phyloP scores from a whole-genome alignment of 176 grass and related monocot species.

The Thalia dealbata region DNA sequence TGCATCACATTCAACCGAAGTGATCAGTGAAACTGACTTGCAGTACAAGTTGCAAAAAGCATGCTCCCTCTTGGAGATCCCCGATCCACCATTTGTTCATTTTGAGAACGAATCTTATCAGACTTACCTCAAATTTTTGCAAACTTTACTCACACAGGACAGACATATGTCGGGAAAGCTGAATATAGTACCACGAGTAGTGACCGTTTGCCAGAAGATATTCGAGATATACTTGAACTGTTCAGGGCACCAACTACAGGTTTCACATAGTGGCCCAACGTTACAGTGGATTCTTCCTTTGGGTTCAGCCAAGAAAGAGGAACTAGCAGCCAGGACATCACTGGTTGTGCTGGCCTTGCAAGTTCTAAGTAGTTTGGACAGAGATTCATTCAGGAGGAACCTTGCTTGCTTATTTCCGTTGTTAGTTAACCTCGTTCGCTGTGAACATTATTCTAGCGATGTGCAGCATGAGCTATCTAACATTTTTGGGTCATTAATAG shows the following conservation, averaged over 20 bases:
- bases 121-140: slow-evolving; percentile 72
- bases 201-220: slow-evolving; percentile 62
- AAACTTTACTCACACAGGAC: slow-evolving; percentile 59
- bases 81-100: slow-evolving; percentile 69
- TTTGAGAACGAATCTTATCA: slow-evolving; percentile 93
- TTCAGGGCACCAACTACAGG: slow-evolving; percentile 37
- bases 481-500: slow-evolving; percentile 77
- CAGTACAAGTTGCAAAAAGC: slow-evolving; percentile 59
- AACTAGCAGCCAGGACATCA: slow-evolving; percentile 63
- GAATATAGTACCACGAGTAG: slow-evolving; percentile 56
- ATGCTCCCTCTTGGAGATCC: slow-evolving; percentile 72
- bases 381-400: slow-evolving; percentile 62
- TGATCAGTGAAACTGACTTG: slow-evolving; percentile 45
- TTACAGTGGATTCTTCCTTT: slow-evolving; percentile 50
- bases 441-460: slow-evolving; percentile 75
- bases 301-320: slow-evolving; percentile 56
- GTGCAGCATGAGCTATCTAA: slow-evolving; percentile 62
- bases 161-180: slow-evolving; percentile 41
- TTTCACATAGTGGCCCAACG: slow-evolving; percentile 16
- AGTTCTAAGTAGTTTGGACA: slow-evolving; percentile 50
- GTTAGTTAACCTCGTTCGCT: slow-evolving; percentile 67
- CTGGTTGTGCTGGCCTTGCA: slow-evolving; percentile 64
- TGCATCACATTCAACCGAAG: slow-evolving; percentile 63
- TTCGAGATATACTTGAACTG: slow-evolving; percentile 64
- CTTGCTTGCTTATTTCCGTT: slow-evolving; percentile 63